phyloP scores from a whole-genome alignment of 1,284 basidiomycete species.

The Apiotrichum veenhuisii region DNA sequence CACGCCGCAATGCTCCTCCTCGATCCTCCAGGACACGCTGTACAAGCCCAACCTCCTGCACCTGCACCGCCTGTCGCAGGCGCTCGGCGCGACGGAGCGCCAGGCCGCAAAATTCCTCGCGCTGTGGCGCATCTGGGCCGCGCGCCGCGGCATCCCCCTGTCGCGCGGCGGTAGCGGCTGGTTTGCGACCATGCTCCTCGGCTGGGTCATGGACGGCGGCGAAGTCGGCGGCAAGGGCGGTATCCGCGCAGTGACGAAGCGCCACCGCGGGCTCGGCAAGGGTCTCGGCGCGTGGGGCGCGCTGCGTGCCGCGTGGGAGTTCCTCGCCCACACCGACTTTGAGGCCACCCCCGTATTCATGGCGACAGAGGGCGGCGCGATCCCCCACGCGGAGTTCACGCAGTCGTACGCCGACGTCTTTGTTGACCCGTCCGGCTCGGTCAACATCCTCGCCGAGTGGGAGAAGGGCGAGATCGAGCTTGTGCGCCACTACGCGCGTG shows the following conservation, averaged over 20 bases:
- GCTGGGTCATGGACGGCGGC: slow-evolving; percentile 67
- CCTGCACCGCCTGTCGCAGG: slow-evolving; percentile 62
- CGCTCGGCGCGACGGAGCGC: slow-evolving; percentile 59
- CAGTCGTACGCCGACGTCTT: slow-evolving; percentile 55
- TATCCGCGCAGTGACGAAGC: slow-evolving; percentile 27
- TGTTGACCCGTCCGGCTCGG: slow-evolving; percentile 71
- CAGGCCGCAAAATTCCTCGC: slow-evolving; percentile 62
- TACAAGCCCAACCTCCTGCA: slow-evolving; percentile 67
- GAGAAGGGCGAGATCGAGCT: slow-evolving; percentile 56
- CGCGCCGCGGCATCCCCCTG: slow-evolving; percentile 68
- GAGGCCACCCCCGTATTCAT: slow-evolving; percentile 62
- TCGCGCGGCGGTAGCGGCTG: slow-evolving; percentile 61
- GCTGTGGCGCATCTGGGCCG: slow-evolving; percentile 84
- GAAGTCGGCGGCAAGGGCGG: slow-evolving; percentile 49
- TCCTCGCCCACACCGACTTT: slow-evolving; percentile 65
- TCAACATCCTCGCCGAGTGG: slow-evolving; percentile 77
- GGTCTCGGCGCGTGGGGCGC: slow-evolving; percentile 50
- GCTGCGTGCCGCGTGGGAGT: slow-evolving; percentile 46
- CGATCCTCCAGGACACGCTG: slow-evolving; percentile 64
- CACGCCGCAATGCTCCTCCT: slow-evolving; percentile 76
- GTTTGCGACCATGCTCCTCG: slow-evolving; percentile 70
- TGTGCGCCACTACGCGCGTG: slow-evolving; percentile 67
- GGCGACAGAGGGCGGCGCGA: slow-evolving; percentile 42
- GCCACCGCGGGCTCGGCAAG: slow-evolving; percentile 53
- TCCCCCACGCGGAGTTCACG: slow-evolving; percentile 45